Evolutionary conservation across 1,139 yeast genomes (phyloP).

Genomic region (Candida mesenterica): DNA sequence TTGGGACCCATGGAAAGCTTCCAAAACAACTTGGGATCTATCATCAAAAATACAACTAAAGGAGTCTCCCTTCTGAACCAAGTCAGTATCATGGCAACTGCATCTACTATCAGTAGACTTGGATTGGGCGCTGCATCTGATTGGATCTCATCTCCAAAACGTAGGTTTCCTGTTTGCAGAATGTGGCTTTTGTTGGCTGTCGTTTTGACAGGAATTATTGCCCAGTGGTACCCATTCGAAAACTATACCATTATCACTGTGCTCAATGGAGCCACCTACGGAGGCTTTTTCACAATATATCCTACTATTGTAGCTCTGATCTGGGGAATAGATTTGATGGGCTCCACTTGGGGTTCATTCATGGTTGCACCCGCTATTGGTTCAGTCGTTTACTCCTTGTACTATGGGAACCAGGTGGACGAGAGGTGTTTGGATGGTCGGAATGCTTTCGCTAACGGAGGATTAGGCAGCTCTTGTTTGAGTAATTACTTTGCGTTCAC

Average conservation of each 20-base stretch:
- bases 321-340: conserved; percentile 90
- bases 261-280: conserved; percentile 72
- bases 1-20: conserved; percentile 89
- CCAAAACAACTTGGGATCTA: conserved; percentile 79
- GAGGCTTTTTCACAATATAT: conserved; percentile 78
- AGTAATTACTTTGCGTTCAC: conserved; percentile 36
- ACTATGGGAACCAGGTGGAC: conserved; percentile 72
- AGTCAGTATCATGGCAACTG: conserved; percentile 39
- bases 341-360: conserved; percentile 91
- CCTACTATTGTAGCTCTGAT: conserved; percentile 80
- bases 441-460: conserved; percentile 4
- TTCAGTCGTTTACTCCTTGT: conserved; percentile 63
- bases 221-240: conserved; percentile 27
- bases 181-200: conserved; percentile 45
- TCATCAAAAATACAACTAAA: conserved; percentile 32
- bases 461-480: conserved; percentile 23
- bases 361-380: conserved; percentile 93
- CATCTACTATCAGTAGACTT: conserved; percentile 50
- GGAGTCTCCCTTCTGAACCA: conserved; percentile 49
- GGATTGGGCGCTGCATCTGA: conserved; percentile 69
- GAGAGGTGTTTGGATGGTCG: conserved; percentile 21
- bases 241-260: conserved; percentile 43
- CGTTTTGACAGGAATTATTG: conserved; percentile 42
- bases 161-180: conserved; percentile 32
- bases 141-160: conserved; percentile 30